Percentiles rank a stretch among this genome's conserved stretches.
Evolutionary conservation across 2,329 filamentous ascomycete genomes (phyloP).

Genomic region (Paracoccidioides lutzii): DNA sequence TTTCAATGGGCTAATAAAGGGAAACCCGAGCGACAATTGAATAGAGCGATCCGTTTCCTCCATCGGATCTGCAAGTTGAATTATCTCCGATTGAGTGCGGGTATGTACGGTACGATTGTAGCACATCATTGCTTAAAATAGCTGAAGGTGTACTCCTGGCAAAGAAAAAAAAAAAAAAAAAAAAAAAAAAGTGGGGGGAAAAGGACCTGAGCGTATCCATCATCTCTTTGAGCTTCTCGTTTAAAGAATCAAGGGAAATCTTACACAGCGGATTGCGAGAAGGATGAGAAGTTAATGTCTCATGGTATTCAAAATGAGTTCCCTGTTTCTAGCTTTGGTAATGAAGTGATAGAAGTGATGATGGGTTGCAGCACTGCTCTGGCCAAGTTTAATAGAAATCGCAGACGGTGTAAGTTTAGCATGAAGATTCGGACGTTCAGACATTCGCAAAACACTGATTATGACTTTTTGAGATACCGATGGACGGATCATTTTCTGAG

Average conservation of each 20-base stretch:
- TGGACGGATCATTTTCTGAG: too few species aligned
- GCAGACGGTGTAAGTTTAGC: too few species aligned
- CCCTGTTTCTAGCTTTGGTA: neutral
- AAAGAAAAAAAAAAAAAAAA: too few species aligned
- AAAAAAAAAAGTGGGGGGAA: too few species aligned
- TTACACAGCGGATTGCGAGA: neutral
- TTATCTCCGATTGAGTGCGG: neutral
- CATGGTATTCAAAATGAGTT: too few species aligned
- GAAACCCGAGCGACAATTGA: too few species aligned
- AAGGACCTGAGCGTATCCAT: too few species aligned
- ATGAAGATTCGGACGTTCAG: too few species aligned
- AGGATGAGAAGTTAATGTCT: neutral
- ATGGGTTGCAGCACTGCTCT: neutral
- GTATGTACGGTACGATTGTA: neutral
- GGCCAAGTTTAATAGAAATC: neutral
- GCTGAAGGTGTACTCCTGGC: neutral
- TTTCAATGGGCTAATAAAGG: neutral
- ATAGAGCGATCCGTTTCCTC: neutral
- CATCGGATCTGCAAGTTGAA: too few species aligned
- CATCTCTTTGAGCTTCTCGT: too few species aligned
- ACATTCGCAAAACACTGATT: too few species aligned
- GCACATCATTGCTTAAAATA: neutral
- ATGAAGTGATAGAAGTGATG: neutral
- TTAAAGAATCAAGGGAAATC: neutral
- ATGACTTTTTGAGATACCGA: too few species aligned